phyloP scores from a whole-genome alignment of 805 yeast genomes.

The Wickerhamiella galacta region DNA sequence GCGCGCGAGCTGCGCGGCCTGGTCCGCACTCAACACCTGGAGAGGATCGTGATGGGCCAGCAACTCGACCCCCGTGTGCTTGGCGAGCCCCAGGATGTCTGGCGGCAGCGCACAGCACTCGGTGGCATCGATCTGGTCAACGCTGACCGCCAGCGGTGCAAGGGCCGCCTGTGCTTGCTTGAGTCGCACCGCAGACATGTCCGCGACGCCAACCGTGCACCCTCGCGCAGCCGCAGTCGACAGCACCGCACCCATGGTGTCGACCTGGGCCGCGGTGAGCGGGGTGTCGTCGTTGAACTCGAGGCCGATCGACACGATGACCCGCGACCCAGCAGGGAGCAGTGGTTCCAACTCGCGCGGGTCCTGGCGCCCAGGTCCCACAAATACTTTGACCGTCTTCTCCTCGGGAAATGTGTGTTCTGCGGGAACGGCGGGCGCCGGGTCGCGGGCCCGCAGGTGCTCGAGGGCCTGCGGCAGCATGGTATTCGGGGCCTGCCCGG shows the following conservation, averaged over 20 bases:
- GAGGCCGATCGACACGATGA: background rate
- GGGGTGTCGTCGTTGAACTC: conserved; percentile 2
- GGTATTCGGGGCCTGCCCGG: too few species aligned
- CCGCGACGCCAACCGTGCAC: conserved; percentile 4
- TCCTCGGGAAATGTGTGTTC: too few species aligned
- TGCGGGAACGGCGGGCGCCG: too few species aligned
- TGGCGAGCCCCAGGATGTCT: conserved; percentile 16
- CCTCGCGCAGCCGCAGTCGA: background rate
- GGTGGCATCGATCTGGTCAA: conserved; percentile 21
- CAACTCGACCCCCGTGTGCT: conserved; percentile 16
- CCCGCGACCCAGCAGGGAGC: background rate
- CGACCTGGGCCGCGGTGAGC: background rate
- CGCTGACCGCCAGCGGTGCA: conserved; percentile 1
- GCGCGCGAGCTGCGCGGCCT: too few species aligned
- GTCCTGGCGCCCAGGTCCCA: background rate
- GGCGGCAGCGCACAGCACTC: conserved; percentile 24
- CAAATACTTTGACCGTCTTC: conserved; percentile 1
- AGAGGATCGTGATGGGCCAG: conserved; percentile 22
- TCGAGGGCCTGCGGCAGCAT: too few species aligned
- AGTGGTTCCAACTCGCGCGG: background rate
- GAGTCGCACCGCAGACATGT: conserved; percentile 3
- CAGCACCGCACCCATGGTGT: background rate
- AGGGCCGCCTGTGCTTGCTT: background rate
- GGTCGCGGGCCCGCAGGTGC: too few species aligned
- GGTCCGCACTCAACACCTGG: conserved; percentile 8